Evolutionary conservation across 352 stramenopile genomes (phyloP).

Genomic region (Peronosclerospora sorghi): DNA sequence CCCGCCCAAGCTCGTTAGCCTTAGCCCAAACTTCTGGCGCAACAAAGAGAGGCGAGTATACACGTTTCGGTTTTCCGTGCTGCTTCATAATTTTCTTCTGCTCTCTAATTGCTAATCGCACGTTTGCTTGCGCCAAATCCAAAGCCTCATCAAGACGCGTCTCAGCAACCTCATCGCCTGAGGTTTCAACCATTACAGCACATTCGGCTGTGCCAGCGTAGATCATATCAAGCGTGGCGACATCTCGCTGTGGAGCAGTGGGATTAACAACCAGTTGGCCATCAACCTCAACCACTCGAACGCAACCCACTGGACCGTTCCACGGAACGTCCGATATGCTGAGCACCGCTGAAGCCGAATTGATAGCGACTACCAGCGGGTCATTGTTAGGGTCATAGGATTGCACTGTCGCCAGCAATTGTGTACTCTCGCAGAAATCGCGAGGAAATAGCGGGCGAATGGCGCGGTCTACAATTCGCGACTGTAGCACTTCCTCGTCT

Average conservation of each 20-base stretch:
- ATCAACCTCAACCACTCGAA: constrained; percentile 77
- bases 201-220: constrained; percentile 71
- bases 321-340: constrained; percentile 83
- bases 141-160: constrained; percentile 63
- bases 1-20: constrained; percentile 43
- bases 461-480: constrained; percentile 92
- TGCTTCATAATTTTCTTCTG: constrained; percentile 46
- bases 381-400: constrained; percentile 80
- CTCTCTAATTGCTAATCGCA: constrained; percentile 45
- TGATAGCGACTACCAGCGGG: constrained; percentile 80
- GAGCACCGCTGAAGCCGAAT: constrained; percentile 81
- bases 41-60: constrained; percentile 39
- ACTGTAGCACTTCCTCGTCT: constrained; percentile 95
- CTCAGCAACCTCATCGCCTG: constrained; percentile 66
- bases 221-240: constrained; percentile 69
- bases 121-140: constrained; percentile 53
- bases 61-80: constrained; percentile 58
- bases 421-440: constrained; percentile 92
- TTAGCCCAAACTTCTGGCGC: constrained; percentile 37
- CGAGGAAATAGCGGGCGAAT: constrained; percentile 91
- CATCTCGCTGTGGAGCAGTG: constrained; percentile 54
- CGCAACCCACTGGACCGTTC: constrained; percentile 80
- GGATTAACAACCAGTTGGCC: constrained; percentile 90
- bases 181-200: constrained; percentile 85
- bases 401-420: constrained; percentile 88